Percentiles rank a stretch among this genome's conserved stretches.
Conservation (phyloP, 306 rosid species). For the Quillaja saponaria region DNA sequence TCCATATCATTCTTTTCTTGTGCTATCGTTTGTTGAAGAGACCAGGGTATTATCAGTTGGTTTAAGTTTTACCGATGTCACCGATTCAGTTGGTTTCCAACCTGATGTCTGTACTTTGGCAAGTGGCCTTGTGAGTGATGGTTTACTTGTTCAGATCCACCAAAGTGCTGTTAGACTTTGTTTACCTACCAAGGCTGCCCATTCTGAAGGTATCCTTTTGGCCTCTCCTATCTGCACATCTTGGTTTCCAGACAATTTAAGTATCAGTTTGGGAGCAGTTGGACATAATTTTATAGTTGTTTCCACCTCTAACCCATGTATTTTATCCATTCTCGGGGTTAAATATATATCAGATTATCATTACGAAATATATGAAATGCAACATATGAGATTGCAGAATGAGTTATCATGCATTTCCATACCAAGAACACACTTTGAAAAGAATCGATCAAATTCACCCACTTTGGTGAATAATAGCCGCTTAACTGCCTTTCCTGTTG, state of each 20-base stretch:
- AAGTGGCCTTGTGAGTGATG: constrained; percentile 78
- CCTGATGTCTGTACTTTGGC: constrained; percentile 87
- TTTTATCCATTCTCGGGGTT: constrained; percentile 79
- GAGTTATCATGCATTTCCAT: constrained; percentile 92
- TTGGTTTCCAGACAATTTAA: constrained; percentile 70
- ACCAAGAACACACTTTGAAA: constrained; percentile 52
- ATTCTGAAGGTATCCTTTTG: constrained; percentile 65
- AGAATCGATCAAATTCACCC: constrained; percentile 40
- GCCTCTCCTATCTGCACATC: constrained; percentile 76
- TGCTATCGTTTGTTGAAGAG: constrained; percentile 90
- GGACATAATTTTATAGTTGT: constrained; percentile 81
- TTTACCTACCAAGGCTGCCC: constrained; percentile 84
- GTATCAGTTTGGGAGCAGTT: constrained; percentile 92
- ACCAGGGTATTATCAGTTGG: constrained; percentile 95
- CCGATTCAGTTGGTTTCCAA: constrained; percentile 93
- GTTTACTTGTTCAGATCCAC: constrained; percentile 81
- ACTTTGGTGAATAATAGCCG: constrained; percentile 36
- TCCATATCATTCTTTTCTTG: constrained; percentile 79
- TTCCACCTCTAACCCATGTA: constrained; percentile 89
- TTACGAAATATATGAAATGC: constrained; percentile 82
- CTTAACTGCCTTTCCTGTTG: constrained; percentile 46
- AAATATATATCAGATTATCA: constrained; percentile 51
- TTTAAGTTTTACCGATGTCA: constrained; percentile 88
- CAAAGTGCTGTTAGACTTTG: constrained; percentile 77
- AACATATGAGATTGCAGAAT: constrained; percentile 64